Base-by-base conservation (phyloP, 164 flowering plant species). In the Paratinospora sagittata region DNA sequence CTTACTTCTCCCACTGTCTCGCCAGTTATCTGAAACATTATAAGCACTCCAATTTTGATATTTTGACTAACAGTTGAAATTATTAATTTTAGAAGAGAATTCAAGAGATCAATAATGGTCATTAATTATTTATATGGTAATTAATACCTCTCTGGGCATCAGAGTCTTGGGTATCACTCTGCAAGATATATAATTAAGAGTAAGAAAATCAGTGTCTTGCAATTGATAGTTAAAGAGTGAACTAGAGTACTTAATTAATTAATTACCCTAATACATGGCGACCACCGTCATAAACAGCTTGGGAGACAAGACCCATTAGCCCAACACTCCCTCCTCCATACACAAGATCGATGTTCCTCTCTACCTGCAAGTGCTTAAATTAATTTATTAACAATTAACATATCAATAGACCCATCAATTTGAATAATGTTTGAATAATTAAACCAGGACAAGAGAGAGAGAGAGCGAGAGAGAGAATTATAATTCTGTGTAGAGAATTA, bases 281-380 rank as follows among this genome's bases (percentile, higher is more conserved):
- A 30, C 95, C 95, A 68, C 98, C 98, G 63, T 87, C 83, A 64
- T 78, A 85, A 68, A 89, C 97, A 67, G 90, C 90, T 81, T 85
- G 97, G 8, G 97, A 93, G 63, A 90, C 82, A 12, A 84, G 86
- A 57, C 92, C 95, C 95, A 90, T 90, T 71, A 90, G 71, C 2
- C 95, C 95, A 69, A 87, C 75, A 80, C 92, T 90, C 8, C 91
- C 90, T 64, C 91, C 91, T 70, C 91, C 91, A 80, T 88, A 89
- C 63, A 88, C 94, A 83, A 89, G 82, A 83, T 88, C 90, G 64
- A 89, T 39, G 45, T 68, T 73, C 36, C 77, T 68, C 27, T 70
- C 75, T 65, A 80, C 77, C 77, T 71, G 67, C 60, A 45, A 63
- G 24, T 52, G n/a, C n/a, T n/a, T n/a, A n/a, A n/a, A n/a, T n/a